These are phyloP conservation scores for Botryotinia convoluta DNA, from an alignment of 2,329 filamentous ascomycete species.

Conservation along the genomic window DNA sequence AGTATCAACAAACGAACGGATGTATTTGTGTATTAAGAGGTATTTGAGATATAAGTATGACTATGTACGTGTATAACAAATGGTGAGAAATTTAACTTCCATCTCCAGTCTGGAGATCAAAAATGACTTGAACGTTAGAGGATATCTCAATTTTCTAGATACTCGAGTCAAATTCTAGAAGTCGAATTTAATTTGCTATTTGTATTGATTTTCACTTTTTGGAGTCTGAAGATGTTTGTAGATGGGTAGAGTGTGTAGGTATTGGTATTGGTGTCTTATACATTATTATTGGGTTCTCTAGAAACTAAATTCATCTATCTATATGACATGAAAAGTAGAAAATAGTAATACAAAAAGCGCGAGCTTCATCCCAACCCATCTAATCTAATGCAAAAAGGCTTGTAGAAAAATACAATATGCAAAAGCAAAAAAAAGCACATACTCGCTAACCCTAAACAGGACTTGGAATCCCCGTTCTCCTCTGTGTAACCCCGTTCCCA, in stretches of 20 bases:
- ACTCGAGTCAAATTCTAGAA: no score
- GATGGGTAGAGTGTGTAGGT: neutral
- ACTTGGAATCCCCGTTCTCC: neutral
- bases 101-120: no score
- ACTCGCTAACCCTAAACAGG: neutral
- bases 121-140: no score
- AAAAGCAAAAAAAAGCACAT: neutral
- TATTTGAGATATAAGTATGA: no score
- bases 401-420: slow-evolving; percentile 9
- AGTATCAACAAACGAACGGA: no score
- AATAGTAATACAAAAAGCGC: neutral
- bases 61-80: no score
- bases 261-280: neutral
- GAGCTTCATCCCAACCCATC: neutral
- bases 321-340: neutral
- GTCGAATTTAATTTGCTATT: rapidly evolving
- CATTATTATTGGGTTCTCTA: neutral
- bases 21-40: no score
- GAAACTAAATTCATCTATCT: neutral
- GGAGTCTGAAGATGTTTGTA: no score
- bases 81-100: no score
- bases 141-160: no score
- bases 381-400: neutral
- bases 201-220: neutral
- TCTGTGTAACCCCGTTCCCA: neutral